These are phyloP conservation scores for Auricularia heimuer DNA, from an alignment of 768 basidiomycete species.

Conservation along the genomic window DNA sequence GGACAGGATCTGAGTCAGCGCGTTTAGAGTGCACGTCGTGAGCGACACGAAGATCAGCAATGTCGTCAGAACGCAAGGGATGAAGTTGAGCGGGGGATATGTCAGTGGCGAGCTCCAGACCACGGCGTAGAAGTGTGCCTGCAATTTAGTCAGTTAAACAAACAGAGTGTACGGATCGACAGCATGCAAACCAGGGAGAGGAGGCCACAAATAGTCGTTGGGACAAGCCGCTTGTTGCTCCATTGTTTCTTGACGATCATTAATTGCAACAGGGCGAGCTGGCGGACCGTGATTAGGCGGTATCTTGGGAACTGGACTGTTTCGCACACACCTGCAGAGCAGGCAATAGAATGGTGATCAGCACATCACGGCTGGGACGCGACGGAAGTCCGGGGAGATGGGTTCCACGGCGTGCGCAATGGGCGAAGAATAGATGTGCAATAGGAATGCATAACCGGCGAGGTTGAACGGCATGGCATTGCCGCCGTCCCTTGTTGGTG, in stretches of 20 bases:
- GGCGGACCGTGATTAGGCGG: not conserved
- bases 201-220: conserved; percentile 52
- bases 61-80: conserved; percentile 65
- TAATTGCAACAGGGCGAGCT: conserved; percentile 57
- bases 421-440: conserved; percentile 65
- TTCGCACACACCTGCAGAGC: conserved; percentile 46
- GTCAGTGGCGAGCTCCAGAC: conserved; percentile 36
- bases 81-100: conserved; percentile 66
- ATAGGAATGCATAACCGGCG: conserved; percentile 69
- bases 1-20: conserved; percentile 54
- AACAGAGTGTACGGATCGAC: not conserved
- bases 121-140: conserved; percentile 55
- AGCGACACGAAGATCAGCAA: conserved; percentile 45
- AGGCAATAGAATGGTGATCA: conserved; percentile 65
- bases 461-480: conserved; percentile 18
- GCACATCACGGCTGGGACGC: conserved; percentile 61
- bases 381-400: conserved; percentile 38
- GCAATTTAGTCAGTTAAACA: not conserved
- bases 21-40: conserved; percentile 51
- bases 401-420: conserved; percentile 35
- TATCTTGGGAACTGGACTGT: conserved; percentile 10
- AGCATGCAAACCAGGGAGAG: conserved; percentile 33
- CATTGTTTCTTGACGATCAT: conserved; percentile 54
- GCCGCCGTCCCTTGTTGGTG: conserved; percentile 4
- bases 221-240: conserved; percentile 59